Conservation (phyloP, 257 asterid species). For the Pogostemon cablin region DNA sequence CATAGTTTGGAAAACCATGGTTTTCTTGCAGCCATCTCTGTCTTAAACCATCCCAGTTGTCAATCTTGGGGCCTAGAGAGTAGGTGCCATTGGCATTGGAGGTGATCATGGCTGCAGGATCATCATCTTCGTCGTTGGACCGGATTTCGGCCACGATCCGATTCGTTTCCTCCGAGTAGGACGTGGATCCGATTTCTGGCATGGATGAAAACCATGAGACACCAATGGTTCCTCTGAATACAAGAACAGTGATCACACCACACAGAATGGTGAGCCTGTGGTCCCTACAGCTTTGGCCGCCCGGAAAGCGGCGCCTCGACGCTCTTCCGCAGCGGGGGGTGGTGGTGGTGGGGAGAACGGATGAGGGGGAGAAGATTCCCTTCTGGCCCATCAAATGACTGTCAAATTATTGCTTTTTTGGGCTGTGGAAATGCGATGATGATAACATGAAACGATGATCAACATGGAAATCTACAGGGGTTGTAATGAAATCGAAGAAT, state of each 20-base stretch:
- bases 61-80: slow-evolving; percentile 49
- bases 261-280: slow-evolving; percentile 45
- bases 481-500: not conserved
- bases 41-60: slow-evolving; percentile 42
- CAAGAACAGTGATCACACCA: slow-evolving; percentile 48
- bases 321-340: slow-evolving; percentile 33
- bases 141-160: slow-evolving; percentile 48
- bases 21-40: slow-evolving; percentile 38
- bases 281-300: slow-evolving; percentile 32
- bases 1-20: slow-evolving; percentile 31
- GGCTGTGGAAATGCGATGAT: not conserved
- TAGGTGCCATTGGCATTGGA: slow-evolving; percentile 32
- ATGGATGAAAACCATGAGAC: slow-evolving; percentile 32
- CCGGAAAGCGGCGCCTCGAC: slow-evolving; percentile 34
- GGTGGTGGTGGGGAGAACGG: slow-evolving; percentile 43
- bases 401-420: not conserved
- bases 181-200: slow-evolving; percentile 18
- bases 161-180: slow-evolving; percentile 32
- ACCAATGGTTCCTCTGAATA: slow-evolving; percentile 54
- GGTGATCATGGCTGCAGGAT: not conserved
- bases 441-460: not conserved
- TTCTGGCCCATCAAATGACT: slow-evolving; percentile 34
- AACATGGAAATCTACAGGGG: slow-evolving; percentile 16
- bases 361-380: slow-evolving; percentile 36
- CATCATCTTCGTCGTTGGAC: slow-evolving; percentile 34